Evolutionary conservation across 1,284 basidiomycete genomes (phyloP), one percentile per base, ranked within the genome.

Genomic region (Afroboletus lepidellus): DNA sequence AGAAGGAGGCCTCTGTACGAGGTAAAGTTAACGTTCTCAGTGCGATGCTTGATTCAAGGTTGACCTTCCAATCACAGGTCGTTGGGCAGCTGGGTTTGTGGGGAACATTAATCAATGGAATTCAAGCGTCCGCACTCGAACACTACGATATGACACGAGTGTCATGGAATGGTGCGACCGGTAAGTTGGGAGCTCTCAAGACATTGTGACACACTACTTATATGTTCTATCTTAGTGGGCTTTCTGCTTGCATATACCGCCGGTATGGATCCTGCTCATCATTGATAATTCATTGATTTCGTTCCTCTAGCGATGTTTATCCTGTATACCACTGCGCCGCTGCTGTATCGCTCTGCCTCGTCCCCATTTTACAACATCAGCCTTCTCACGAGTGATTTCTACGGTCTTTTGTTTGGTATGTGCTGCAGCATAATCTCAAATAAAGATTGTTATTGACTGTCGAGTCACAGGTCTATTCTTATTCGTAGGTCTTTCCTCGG

Each of bases 41-140:
- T 23, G 29, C 32, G 1, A n/a, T 43, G 11, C 48, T 41, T 32
- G 13, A 37, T 43, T 36, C 20, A 32, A 18, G 27, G 29, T 20
- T 33, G 37, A 50, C 27, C 29, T 44, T 48, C 30, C 25, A 8
- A 50, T 37, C 15, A 18, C 41, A 79, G 78, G 89, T 92, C 50
- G 83, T 93, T 20, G 90, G 90, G 7, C 88, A 90, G 67, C 70
- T 94, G 38, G 92, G 92, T 3, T 82, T 94, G 79, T 93, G 81
- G 78, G 91, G 89, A 27, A 81, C 81, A 56, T 68, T 93, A 52
- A 84, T 93, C 69, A 90, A 87, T 63, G 86, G 85, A 11, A 79
- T 85, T 42, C 88, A 93, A 69, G 85, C 87, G 2, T 81, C 88
- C 23, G 79, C 77, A 0, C 73, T 93, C 33, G 92, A 94, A 69